Evolutionary conservation across 2,329 filamentous ascomycete genomes (phyloP).

Genomic region (Apiospora aurea): DNA sequence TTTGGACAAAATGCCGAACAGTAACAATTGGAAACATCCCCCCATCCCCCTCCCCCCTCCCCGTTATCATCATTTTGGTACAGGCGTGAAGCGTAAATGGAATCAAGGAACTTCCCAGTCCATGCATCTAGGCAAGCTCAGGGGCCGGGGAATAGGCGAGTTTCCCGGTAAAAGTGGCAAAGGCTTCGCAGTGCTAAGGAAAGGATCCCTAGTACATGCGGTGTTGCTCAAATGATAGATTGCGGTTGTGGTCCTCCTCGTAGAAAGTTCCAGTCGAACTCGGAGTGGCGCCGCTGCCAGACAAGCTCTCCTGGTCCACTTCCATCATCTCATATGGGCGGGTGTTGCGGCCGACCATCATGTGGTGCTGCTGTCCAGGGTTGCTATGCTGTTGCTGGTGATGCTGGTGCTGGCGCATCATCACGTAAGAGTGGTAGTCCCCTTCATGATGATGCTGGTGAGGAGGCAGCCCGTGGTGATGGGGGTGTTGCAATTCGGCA

Average conservation of each 20-base stretch:
- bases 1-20: neutral
- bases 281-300: conserved; percentile 44
- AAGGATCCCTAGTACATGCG: conserved; percentile 50
- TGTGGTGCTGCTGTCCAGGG: conserved; percentile 19
- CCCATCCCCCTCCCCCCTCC: too few species aligned
- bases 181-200: neutral
- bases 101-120: neutral
- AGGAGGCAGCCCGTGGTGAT: conserved; percentile 28
- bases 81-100: conserved; percentile 4
- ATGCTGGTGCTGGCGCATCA: conserved; percentile 29
- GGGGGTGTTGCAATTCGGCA: conserved; percentile 40
- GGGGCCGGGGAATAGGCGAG: neutral
- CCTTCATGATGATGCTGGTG: conserved; percentile 25
- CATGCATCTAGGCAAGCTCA: neutral
- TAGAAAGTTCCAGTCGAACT: conserved; percentile 49
- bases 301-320: conserved; percentile 48
- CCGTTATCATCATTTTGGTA: conserved; percentile 1
- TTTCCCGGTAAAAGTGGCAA: neutral
- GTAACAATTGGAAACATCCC: neutral
- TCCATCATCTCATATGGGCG: conserved; percentile 56
- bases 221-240: conserved; percentile 49
- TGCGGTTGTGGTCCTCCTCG: conserved; percentile 51
- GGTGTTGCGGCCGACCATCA: conserved; percentile 36
- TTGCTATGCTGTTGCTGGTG: conserved; percentile 6
- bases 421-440: conserved; percentile 29